Evolutionary conservation across 1,139 yeast genomes (phyloP), one percentile per base, ranked within the genome.

Genomic region (Kurtzmaniella quercitrusa): DNA sequence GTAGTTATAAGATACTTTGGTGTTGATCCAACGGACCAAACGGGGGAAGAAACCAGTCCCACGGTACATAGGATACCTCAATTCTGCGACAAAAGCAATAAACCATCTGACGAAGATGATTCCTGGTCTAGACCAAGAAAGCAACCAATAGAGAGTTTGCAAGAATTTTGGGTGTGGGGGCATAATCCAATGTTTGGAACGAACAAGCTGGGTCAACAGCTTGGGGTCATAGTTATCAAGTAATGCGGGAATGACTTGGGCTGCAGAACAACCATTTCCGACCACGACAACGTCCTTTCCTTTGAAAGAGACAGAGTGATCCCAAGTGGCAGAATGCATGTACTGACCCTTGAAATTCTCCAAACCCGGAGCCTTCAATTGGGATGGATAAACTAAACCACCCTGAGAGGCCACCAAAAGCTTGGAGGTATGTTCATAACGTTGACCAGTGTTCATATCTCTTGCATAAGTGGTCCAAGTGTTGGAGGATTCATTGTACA

Each of bases 311-410:
- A 71, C 70, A 12, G 56, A 48, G 49, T 73, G 71, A 47, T 76
- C 68, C 73, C 77, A 76, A 39, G 71, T 55, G 1, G 75, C 77
- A 1, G 79, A 70, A 50, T 76, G 81, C 66, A 74, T 65, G 51
- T 68, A 70, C 3, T 51, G 53, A 3, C 81, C 81, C 50, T 72
- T 59, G 55, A 69, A 76, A 19, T 55, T 56, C 25, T 69, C 72
- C 39, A 76, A 51, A 0, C 79, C 78, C 3, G 61, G 62, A 7
- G 60, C 57, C 2, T 56, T 45, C 37, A 63, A 59, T 39, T 59
- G 64, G 17, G 50, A 54, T 2, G 75, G 75, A 15, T 56, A 52
- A 3, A 70, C 75, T 51, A 71, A 65, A 1, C 70, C 73, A 15
- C 77, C 77, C 47, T 59, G 50, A 46, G 75, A 65, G 23, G 64